Evolutionary conservation across 305 asterid genomes (phyloP), one percentile per base, ranked within the genome.

Genomic region (Ajuga reptans): DNA sequence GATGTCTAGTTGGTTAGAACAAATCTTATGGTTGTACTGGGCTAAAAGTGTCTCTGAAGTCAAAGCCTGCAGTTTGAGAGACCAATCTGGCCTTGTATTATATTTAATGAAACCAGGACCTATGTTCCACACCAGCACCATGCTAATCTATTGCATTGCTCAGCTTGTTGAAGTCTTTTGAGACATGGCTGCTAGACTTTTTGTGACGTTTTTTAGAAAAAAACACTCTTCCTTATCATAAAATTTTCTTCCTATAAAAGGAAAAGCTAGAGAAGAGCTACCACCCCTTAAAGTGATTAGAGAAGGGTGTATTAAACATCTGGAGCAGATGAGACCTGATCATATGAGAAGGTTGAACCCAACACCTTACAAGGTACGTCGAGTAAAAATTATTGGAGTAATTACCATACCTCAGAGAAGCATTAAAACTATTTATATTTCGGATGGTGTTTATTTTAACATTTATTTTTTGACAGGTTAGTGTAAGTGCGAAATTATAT

Each of bases 301-400:
- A 72, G 86, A 88, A 47, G 70, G 86, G 36, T 94, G 99, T 75
- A 85, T 91, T 52, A 75, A 85, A 64, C 99, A 91, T 62, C 80
- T 94, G 77, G 92, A 81, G 46, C 90, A 68, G 75, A 94, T 94
- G 98, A 87, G 98, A 54, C 83, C 95, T 9, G 97, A 94, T 78
- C 99, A 94, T 85, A 91, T 94, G 99, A 84, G 99, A 78, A 84
- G 92, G 86, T 78, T 94, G 87, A 91, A 94, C 83, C 99, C 98
- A 16, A 94, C 99, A 47, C 96, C 99, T 15, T 94, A 94, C 87
- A 94, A 94, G 99, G 98, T 91, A 85, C 71, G 6, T 8, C 14
- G 1, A 60, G 6, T 47, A 21, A 34, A 43, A n/a, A 14, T 21
- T 0, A 34, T 7, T 17, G 29, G 45, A 54, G 21, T n/a, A 31